phyloP scores from a whole-genome alignment of 345 rosid species.

The Syzygium jambos region DNA sequence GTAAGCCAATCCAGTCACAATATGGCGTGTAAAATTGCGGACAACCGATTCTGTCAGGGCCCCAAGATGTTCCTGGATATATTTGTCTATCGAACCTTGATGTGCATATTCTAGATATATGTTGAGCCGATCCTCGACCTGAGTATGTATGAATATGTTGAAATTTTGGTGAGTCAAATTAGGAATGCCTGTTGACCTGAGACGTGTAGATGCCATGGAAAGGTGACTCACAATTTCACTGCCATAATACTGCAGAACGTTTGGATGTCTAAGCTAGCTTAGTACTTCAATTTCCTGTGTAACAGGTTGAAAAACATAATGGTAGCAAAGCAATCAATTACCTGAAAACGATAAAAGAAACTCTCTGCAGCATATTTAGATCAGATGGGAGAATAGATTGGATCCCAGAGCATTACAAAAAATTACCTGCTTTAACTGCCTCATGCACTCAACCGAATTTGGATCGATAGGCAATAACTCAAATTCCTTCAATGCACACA shows the following conservation, averaged over 20 bases:
- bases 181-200: background rate
- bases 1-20: slow-evolving; percentile 8
- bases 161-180: background rate
- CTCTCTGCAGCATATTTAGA: background rate
- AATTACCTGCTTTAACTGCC: slow-evolving; percentile 12
- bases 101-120: slow-evolving; percentile 3
- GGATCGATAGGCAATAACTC: slow-evolving; percentile 2
- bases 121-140: background rate
- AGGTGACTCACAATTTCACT: background rate
- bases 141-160: background rate
- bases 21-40: slow-evolving; percentile 1
- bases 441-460: slow-evolving; percentile 3
- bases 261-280: background rate
- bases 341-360: background rate
- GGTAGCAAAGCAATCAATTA: background rate
- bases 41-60: background rate
- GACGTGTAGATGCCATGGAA: background rate
- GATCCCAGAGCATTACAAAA: background rate
- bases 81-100: slow-evolving; percentile 1
- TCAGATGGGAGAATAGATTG: background rate
- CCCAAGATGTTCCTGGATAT: slow-evolving; percentile 1
- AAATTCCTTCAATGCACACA: slow-evolving; percentile 7
- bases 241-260: background rate
- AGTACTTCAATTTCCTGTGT: background rate
- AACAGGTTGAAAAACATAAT: background rate